Conservation (phyloP, 2,329 filamentous ascomycete genomes). For the Alternaria solani region DNA sequence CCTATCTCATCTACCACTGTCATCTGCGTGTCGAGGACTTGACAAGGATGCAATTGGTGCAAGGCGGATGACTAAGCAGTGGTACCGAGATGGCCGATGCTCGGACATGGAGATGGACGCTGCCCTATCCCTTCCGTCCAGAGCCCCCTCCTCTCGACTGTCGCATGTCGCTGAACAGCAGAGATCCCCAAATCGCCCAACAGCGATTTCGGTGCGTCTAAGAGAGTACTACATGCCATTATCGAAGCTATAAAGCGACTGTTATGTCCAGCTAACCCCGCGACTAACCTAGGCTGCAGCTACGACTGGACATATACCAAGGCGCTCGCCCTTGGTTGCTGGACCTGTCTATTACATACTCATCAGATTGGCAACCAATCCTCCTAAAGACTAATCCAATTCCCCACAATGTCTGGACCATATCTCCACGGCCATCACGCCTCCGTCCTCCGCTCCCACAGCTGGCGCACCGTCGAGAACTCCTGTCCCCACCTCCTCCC, state of each 20-base stretch:
- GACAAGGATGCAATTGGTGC: accelerated
- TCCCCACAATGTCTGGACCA: slow-evolving; percentile 19
- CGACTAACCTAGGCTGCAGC: slow-evolving; percentile 5
- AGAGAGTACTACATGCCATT: background rate
- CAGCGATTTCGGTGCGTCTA: slow-evolving; percentile 5
- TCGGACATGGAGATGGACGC: slow-evolving; percentile 6
- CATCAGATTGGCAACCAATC: background rate
- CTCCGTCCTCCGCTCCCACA: slow-evolving; percentile 54
- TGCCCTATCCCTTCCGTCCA: background rate
- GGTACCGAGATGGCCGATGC: slow-evolving; percentile 17
- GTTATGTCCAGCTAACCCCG: slow-evolving; percentile 10
- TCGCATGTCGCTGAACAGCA: background rate
- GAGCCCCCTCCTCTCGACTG: background rate
- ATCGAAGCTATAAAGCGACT: background rate
- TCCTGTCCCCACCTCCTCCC: slow-evolving; percentile 51
- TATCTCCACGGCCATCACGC: slow-evolving; percentile 55
- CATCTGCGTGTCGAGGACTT: background rate
- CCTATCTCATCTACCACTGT: background rate
- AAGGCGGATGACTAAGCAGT: slow-evolving; percentile 9
- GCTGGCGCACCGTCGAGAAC: slow-evolving; percentile 56
- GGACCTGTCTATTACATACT: background rate
- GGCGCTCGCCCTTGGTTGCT: background rate
- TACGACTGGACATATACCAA: background rate
- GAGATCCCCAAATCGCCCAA: background rate
- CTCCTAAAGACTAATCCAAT: background rate